Evolutionary conservation across 345 rosid genomes (phyloP).

Genomic region (Crucihimalaya himalaica): DNA sequence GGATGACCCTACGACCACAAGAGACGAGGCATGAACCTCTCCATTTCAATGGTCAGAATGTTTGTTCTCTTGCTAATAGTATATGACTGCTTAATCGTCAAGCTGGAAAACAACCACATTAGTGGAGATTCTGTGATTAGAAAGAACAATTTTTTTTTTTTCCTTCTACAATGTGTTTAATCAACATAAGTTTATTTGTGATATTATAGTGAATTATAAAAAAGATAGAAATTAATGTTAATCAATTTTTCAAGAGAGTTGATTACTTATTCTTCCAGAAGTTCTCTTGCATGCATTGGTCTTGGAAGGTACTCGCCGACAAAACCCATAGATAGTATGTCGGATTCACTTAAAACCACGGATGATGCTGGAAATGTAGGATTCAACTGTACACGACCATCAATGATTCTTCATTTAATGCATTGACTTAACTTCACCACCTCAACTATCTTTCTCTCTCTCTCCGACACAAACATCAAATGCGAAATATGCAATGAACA

Average conservation of each 20-base stretch:
- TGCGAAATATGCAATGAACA: background rate
- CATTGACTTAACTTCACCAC: slow-evolving; percentile 16
- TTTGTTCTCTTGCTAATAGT: slow-evolving; percentile 3
- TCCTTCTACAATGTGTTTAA: background rate
- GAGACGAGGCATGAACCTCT: slow-evolving; percentile 30
- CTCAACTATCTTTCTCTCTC: slow-evolving; percentile 18
- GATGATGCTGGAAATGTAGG: background rate
- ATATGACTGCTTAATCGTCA: background rate
- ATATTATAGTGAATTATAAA: background rate
- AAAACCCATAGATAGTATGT: slow-evolving; percentile 18
- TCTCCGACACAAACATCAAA: slow-evolving; percentile 19
- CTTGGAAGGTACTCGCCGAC: slow-evolving; percentile 11
- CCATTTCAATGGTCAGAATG: background rate
- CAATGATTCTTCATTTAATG: slow-evolving; percentile 18
- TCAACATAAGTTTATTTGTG: background rate
- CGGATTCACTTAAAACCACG: background rate
- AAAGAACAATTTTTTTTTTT: background rate
- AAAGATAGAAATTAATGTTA: slow-evolving; percentile 1
- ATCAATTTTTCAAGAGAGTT: background rate
- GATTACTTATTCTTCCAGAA: slow-evolving; percentile 1
- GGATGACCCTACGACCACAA: slow-evolving; percentile 29
- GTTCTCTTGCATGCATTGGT: slow-evolving; percentile 32
- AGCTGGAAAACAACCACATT: slow-evolving; percentile 7
- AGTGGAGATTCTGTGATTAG: background rate
- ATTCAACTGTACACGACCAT: slow-evolving; percentile 14